Base-by-base conservation (phyloP, 1,284 basidiomycete species). In the Pyrrhoderma noxium region DNA sequence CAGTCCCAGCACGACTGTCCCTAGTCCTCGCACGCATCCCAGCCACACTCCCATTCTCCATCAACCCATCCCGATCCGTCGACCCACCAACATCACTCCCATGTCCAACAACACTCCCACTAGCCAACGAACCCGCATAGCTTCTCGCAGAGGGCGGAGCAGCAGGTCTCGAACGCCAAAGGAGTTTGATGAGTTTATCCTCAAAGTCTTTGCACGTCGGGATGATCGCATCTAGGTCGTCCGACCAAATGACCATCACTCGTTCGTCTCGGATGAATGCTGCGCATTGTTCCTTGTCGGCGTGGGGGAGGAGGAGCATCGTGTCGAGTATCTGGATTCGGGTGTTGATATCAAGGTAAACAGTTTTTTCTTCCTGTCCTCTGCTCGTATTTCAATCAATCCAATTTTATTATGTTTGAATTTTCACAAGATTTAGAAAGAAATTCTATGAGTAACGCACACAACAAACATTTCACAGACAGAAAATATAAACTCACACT, bases 211-310 rank as follows among this genome's bases (percentile, higher is more conserved):
- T 64, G 61, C 74, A 79, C 18, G 77, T 64, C 0, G 81, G 77
- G 52, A 88, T 77, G 60, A 90, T 82, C 56, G 66, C 70, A 61
- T 85, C 82, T 48, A 89, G 74, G 58, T 80, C 72, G 64, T 91
- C 87, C 7, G 82, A 77, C 89, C 88, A 92, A 37, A 85, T 75
- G 43, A 88, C 72, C 37, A 91, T 68, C 13, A 86, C 80, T 23
- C 79, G 77, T 59, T 90, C 86, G 61, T 82, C 79, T 36, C 87
- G 79, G 54, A 91, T 76, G 66, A 92, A 91, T 18, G 87, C 87
- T n/a, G 80, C 88, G 56, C 85, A 85, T 61, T 91, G 88, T 58
- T 89, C 85, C 66, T 87, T 89, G 61, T 89, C 79, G 1, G 86
- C 87, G 19, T 74, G 71, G 3, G 80, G 77, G 3, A 91, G 70